Evolutionary conservation across 139 green algal species (phyloP), one percentile per base, ranked within the genome.

Genomic region (Trebouxia sp.): DNA sequence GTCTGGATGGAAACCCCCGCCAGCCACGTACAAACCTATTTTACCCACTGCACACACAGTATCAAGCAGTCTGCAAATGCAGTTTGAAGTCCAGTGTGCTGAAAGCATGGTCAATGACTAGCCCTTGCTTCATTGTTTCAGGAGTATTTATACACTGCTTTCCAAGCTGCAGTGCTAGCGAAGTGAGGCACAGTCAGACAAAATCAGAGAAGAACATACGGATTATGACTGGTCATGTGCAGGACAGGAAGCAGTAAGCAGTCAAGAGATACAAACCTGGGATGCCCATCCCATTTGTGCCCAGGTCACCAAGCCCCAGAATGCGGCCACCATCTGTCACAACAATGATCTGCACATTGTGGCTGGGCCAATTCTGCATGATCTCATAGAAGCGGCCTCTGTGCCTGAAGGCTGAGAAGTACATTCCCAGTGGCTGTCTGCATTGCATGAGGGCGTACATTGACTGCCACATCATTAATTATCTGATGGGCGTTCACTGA

Each of bases 281-380:
- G 48, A 96, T 96, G 65, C 85, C 89, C 82, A 91, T 88, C 24
- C 90, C 90, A 53, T 86, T 81, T 2, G 80, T 83, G 32, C 90
- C 90, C 28, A 94, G 76, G 83, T 94, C 90, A 3, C 90, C 90
- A 37, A 94, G 83, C 1, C 90, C 90, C 32, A 94, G 88, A 51
- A 94, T 92, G 69, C 90, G 87, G 67, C 92, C 89, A 38, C 90
- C 90, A 55, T 94, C 90, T 5, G 90, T 93, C 1, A 93, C 83
- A 1, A 94, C 89, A 47, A 84, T 84, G 75, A 91, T 90, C 74
- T 87, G 82, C 22, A 92, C 87, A 62, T 87, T 87, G 30, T 85
- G 67, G n/a, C 22, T 66, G 20, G 83, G 86, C 87, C 89, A 91
- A 70, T 91, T 90, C 58, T 78, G 15, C 7, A 90, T 65, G 22